Base-by-base conservation (phyloP, 352 stramenopile genomes). In the Globisporangium mamillatum region DNA sequence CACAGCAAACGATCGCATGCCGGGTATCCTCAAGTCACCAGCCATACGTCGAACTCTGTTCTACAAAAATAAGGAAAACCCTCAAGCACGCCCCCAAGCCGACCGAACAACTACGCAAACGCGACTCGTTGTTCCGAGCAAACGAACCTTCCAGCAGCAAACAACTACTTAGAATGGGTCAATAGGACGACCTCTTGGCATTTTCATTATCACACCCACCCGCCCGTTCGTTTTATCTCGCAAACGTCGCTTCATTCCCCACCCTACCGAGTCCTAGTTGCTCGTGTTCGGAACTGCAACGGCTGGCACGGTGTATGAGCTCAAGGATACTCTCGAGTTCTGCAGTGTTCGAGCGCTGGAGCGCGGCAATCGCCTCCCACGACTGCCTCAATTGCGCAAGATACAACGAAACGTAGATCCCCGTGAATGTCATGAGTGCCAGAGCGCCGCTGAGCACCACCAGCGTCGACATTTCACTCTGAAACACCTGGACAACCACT, bases 301-400 rank as follows among this genome's bases (percentile, higher is more conserved):
- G 25, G 12, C 14, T 41, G 53, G 12, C 9, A 2, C 2, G 27
- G 6, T 25, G 16, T 14, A 60, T 36, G 54, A 60, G 27, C 25
- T 32, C 44, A 5, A 29, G 20, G 9, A 57, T n/a, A n/a, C 20
- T 18, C 27, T 54, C 20, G 20, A 59, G n/a, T 5, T 29, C 46
- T 25, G 32, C 46, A 12, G 60, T 46, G 10, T 59, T 48, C 14
- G 29, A 57, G 27, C 29, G 46, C 46, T 66, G 60, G 1, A 66
- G 46, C 8, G n/a, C 46, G 0, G 48, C 46, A 29, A 66, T 59
- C 9, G 32, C 46, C 1, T 59, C 29, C 60, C 60, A 66, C 9
- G 44, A 55, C 27, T 66, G 52, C n/a, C 44, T 6, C 63, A 68
- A 7, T 7, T 24, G 34, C 22, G 63, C 16, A 14, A 68, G 52